A percentile compares a stretch with the other conserved stretches of the same genome.
phyloP scores from a whole-genome alignment of 2,329 filamentous ascomycete genomes.

The Bipolaris sorokiniana region DNA sequence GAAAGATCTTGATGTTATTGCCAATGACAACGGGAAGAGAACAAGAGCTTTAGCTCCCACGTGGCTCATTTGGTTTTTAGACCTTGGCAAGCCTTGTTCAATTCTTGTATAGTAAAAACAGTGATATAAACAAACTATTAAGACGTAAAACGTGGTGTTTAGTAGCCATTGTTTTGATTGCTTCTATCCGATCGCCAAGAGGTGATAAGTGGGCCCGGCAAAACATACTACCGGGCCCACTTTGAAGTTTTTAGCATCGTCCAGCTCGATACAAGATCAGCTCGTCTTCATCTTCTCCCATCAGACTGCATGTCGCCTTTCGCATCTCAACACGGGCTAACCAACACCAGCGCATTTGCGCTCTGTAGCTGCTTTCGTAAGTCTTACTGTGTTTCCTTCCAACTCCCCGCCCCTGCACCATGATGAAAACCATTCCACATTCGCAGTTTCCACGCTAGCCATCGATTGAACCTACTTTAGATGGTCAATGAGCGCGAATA shows the following conservation, averaged over 20 bases:
- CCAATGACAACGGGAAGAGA: conserved; percentile 38
- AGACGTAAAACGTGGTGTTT: no score
- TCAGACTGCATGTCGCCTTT: conserved; percentile 1
- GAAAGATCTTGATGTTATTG: conserved; percentile 33
- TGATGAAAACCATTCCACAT: conserved; percentile 78
- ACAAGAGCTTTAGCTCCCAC: conserved; percentile 43
- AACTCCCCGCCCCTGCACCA: conserved; percentile 31
- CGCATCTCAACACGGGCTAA: neutral
- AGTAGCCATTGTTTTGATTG: no score
- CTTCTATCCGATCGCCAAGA: neutral
- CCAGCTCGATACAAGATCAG: conserved; percentile 2
- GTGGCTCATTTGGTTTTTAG: conserved; percentile 41
- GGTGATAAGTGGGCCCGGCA: conserved; percentile 1
- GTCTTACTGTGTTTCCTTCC: neutral
- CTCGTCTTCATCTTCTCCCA: conserved; percentile 5
- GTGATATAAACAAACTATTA: no score
- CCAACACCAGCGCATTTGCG: neutral
- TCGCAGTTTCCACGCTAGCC: conserved; percentile 90
- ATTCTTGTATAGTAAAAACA: no score
- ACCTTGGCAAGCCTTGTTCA: neutral
- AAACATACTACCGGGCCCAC: conserved; percentile 10
- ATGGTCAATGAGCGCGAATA: conserved; percentile 68
- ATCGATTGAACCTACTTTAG: conserved; percentile 67
- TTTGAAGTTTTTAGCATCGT: conserved; percentile 16
- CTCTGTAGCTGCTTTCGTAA: conserved; percentile 6